Percentiles rank a stretch among this genome's conserved stretches.
Conservation (phyloP, 495 filamentous ascomycete species). For the Trichocladium uniseriatum region DNA sequence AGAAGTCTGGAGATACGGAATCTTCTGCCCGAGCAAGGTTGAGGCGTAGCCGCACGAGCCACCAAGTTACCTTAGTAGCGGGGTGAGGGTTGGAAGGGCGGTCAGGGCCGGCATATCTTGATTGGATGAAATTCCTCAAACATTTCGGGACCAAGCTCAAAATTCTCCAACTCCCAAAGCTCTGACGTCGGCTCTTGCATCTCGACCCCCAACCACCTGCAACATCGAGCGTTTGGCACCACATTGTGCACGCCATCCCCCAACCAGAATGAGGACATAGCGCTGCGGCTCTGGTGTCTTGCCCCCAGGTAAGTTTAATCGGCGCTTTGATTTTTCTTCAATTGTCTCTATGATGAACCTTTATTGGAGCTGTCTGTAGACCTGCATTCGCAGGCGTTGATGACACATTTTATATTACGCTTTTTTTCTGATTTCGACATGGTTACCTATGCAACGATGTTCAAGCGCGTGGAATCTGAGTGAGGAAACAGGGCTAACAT, state of each 20-base stretch:
- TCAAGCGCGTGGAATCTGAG: neutral
- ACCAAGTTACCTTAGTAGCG: too few species aligned
- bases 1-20: too few species aligned
- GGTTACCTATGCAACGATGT: neutral
- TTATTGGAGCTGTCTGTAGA: conserved; percentile 99
- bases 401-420: conserved; percentile 45
- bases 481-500: neutral
- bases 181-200: too few species aligned
- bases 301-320: conserved; percentile 1
- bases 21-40: too few species aligned
- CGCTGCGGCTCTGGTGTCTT: conserved; percentile 3
- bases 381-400: conserved; percentile 35
- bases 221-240: neutral
- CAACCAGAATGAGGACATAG: conserved; percentile 7
- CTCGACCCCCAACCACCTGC: too few species aligned
- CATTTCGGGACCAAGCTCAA: too few species aligned
- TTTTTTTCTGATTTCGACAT: conserved; percentile 37
- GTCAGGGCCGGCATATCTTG: too few species aligned
- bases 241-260: neutral
- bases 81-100: too few species aligned
- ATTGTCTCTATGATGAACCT: conserved; percentile 38
- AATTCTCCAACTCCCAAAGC: too few species aligned
- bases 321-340: neutral
- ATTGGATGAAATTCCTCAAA: too few species aligned
- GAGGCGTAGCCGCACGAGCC: too few species aligned